A percentile compares a stretch with the other conserved stretches of the same genome.
These are phyloP conservation scores for Globisporangium carolinianum DNA, from an alignment of 352 stramenopile species.

Conservation along the genomic window DNA sequence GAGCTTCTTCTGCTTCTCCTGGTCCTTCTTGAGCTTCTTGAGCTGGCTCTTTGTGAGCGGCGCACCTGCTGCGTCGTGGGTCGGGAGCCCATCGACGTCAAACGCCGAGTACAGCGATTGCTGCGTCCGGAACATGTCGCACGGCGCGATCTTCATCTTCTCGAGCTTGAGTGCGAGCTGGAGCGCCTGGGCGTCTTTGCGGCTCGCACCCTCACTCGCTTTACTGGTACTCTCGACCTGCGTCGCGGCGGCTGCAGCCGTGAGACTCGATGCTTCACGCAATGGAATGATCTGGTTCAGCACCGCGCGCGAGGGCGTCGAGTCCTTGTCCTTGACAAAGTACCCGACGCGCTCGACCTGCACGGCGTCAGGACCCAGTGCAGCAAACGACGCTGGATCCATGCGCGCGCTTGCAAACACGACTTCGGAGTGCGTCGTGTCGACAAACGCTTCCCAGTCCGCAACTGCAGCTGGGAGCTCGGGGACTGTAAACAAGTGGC, in stretches of 20 bases:
- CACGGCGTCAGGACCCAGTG: slow-evolving; percentile 59
- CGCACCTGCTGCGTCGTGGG: slow-evolving; percentile 50
- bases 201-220: slow-evolving; percentile 24
- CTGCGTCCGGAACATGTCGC: slow-evolving; percentile 78
- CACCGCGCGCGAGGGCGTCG: slow-evolving; percentile 86
- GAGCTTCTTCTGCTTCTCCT: slow-evolving; percentile 86
- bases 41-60: slow-evolving; percentile 72
- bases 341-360: slow-evolving; percentile 99
- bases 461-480: slow-evolving; percentile 55
- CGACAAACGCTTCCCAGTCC: slow-evolving; percentile 80
- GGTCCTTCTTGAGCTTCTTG: slow-evolving; percentile 88
- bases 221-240: slow-evolving; percentile 10
- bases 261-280: slow-evolving; percentile 67
- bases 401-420: slow-evolving; percentile 87
- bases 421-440: slow-evolving; percentile 78
- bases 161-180: slow-evolving; percentile 90
- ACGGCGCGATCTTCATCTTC: slow-evolving; percentile 86
- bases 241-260: slow-evolving; percentile 42
- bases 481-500: slow-evolving; percentile 94
- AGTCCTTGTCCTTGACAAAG: slow-evolving; percentile 96
- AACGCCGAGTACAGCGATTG: slow-evolving; percentile 65
- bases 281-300: slow-evolving; percentile 97
- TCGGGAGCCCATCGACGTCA: slow-evolving; percentile 65
- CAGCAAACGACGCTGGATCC: slow-evolving; percentile 63
- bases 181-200: slow-evolving; percentile 76